phyloP scores from a whole-genome alignment of 306 rosid genomes.

The Casuarina equisetifolia region DNA sequence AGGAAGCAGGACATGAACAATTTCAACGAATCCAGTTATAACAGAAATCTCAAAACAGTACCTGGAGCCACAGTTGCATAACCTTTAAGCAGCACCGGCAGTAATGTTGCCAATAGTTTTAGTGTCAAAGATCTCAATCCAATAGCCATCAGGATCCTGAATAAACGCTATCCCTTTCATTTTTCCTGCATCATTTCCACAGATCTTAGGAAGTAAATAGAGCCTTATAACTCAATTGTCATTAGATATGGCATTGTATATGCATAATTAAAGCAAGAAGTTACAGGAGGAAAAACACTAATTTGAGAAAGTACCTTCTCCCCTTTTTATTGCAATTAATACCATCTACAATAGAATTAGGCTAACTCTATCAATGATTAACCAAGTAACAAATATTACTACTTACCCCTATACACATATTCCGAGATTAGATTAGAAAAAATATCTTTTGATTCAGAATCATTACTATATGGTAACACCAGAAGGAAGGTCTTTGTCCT shows the following conservation, averaged over 20 bases:
- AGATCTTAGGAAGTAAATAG: background rate
- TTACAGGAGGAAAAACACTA: background rate
- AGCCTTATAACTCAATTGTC: background rate
- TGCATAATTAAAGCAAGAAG: background rate
- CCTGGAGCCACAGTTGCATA: conserved; percentile 28
- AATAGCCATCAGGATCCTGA: conserved; percentile 95
- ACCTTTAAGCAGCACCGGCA: conserved; percentile 37
- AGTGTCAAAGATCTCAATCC: conserved; percentile 92
- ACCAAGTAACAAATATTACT: background rate
- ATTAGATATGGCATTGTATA: background rate
- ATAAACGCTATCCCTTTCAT: conserved; percentile 93
- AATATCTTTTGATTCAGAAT: background rate
- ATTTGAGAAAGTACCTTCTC: background rate
- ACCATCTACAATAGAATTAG: background rate
- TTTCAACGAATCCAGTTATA: background rate
- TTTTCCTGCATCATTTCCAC: conserved; percentile 59
- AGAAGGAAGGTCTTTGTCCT: background rate
- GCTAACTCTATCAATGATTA: background rate
- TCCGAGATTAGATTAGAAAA: background rate
- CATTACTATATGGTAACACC: background rate
- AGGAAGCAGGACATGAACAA: background rate
- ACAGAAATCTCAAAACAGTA: conserved; percentile 14
- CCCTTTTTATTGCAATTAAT: background rate
- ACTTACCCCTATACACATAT: background rate
- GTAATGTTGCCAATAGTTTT: conserved; percentile 50